phyloP scores from a whole-genome alignment of 371 early-diverging fungal species.

The Conidiobolus coronatus region DNA sequence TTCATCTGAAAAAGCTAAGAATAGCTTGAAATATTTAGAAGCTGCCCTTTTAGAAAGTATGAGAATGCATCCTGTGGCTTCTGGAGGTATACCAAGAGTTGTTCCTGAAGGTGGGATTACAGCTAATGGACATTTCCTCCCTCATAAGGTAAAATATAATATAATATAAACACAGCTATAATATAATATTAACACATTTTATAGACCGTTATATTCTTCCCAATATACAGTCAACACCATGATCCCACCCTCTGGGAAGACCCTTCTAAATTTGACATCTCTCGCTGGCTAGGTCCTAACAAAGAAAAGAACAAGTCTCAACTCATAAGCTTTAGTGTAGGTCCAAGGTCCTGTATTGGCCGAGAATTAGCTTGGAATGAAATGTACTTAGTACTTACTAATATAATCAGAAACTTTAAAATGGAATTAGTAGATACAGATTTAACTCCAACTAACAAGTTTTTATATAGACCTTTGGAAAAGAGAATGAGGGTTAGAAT shows the following conservation, averaged over 20 bases:
- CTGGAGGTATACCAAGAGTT: slow-evolving; percentile 5
- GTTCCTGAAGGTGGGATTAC: slow-evolving; percentile 2
- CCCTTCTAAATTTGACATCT: background rate
- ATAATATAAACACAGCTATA: background rate
- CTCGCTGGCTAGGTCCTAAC: background rate
- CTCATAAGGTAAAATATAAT: background rate
- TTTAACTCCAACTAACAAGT: no score
- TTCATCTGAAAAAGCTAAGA: slow-evolving; percentile 7
- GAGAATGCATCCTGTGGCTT: slow-evolving; percentile 9
- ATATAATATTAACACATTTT: background rate
- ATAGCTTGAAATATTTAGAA: slow-evolving; percentile 11
- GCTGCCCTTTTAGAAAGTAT: slow-evolving; percentile 11
- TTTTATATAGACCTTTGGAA: no score
- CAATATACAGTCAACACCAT: background rate
- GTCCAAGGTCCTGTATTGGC: background rate
- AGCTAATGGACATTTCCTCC: slow-evolving; percentile 6
- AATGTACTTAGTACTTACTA: background rate
- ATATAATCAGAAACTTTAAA: background rate
- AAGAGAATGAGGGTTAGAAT: no score
- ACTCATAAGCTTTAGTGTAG: background rate
- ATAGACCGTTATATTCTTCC: background rate
- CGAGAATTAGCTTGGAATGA: slow-evolving; percentile 1
- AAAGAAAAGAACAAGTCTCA: background rate
- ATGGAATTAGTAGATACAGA: background rate
- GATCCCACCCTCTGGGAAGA: background rate